These are phyloP conservation scores for Coemansia sp. DNA, from an alignment of 371 early-diverging fungal species.

Conservation along the genomic window DNA sequence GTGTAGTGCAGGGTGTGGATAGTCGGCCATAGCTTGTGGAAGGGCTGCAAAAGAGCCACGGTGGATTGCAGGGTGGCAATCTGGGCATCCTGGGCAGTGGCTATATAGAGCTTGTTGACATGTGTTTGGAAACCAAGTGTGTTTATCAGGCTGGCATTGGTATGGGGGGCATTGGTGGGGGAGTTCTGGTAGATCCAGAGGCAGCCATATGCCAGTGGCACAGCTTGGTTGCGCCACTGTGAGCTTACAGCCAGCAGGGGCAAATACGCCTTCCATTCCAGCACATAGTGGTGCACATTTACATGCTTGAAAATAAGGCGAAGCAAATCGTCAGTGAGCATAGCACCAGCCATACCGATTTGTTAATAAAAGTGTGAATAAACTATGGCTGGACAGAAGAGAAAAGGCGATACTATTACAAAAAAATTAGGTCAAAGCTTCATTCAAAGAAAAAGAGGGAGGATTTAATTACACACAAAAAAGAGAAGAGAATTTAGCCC, in stretches of 20 bases:
- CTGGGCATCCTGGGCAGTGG: too few relatives aligned
- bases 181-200: background rate
- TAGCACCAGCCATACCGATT: background rate
- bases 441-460: too few relatives aligned
- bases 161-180: background rate
- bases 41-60: too few relatives aligned
- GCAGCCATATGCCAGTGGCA: background rate
- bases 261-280: background rate
- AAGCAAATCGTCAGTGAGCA: background rate
- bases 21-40: too few relatives aligned
- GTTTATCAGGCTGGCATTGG: background rate
- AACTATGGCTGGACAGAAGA: too few relatives aligned
- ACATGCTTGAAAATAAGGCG: background rate
- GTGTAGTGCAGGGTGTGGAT: too few relatives aligned
- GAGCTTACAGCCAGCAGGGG: background rate
- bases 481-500: background rate
- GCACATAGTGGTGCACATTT: background rate
- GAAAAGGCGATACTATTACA: background rate
- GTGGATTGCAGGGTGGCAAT: too few relatives aligned
- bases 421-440: too few relatives aligned
- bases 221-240: background rate
- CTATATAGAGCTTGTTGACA: too few relatives aligned
- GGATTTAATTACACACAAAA: too few relatives aligned
- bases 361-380: background rate
- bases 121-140: too few relatives aligned